Conservation (phyloP, 352 stramenopile species). For the Achlya hypogyna region DNA sequence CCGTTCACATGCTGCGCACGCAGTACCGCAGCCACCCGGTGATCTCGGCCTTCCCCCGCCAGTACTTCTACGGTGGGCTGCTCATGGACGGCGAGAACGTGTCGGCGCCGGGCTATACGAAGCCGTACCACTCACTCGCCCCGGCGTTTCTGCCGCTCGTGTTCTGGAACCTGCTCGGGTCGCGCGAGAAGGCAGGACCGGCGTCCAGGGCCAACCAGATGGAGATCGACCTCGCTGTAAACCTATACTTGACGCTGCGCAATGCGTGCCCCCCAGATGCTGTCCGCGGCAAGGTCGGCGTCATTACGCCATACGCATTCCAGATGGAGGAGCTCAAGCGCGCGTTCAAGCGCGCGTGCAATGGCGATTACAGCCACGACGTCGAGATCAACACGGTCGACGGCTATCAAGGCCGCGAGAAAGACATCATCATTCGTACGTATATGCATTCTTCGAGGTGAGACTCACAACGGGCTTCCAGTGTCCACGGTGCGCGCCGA, state of each 20-base stretch:
- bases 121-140: slow-evolving; percentile 70
- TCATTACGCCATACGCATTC: slow-evolving; percentile 86
- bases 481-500: slow-evolving; percentile 82
- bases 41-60: slow-evolving; percentile 74
- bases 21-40: slow-evolving; percentile 79
- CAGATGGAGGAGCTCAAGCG: slow-evolving; percentile 80
- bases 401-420: slow-evolving; percentile 38
- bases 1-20: slow-evolving; percentile 83
- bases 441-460: slow-evolving; percentile 8
- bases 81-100: slow-evolving; percentile 81
- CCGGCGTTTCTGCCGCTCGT: slow-evolving; percentile 68
- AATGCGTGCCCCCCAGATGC: slow-evolving; percentile 70
- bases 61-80: slow-evolving; percentile 80
- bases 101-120: slow-evolving; percentile 43
- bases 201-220: slow-evolving; percentile 75
- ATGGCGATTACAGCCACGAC: slow-evolving; percentile 64
- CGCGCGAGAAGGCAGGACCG: slow-evolving; percentile 62
- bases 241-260: slow-evolving; percentile 80
- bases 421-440: slow-evolving; percentile 87
- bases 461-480: slow-evolving; percentile 20
- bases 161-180: slow-evolving; percentile 80
- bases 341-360: slow-evolving; percentile 40
- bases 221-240: slow-evolving; percentile 76
- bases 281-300: slow-evolving; percentile 72
- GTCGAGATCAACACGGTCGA: slow-evolving; percentile 42